Percentiles rank a stretch among this genome's conserved stretches.
These are phyloP conservation scores for Penicillium crustosum DNA, from an alignment of 2,329 filamentous ascomycete genomes.

Conservation along the genomic window DNA sequence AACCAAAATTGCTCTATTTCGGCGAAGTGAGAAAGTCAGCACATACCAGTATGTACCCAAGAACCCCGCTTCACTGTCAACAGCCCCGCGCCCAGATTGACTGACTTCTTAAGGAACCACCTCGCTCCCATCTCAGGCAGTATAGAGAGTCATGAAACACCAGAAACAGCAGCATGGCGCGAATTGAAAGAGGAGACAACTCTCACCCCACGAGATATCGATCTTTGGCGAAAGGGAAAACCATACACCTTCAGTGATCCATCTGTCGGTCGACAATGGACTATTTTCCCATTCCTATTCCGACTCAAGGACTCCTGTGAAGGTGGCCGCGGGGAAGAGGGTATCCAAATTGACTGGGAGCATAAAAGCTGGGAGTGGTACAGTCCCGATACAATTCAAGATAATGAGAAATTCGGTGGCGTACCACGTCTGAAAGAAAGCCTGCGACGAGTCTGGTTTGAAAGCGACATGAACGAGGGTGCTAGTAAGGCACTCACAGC, in stretches of 20 bases:
- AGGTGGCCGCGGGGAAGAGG: slow-evolving; percentile 40
- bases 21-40: slow-evolving; percentile 58
- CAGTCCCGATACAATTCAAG: slow-evolving; percentile 52
- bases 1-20: slow-evolving; percentile 60
- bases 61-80: background rate
- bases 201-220: slow-evolving; percentile 50
- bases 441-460: slow-evolving; percentile 60
- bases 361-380: slow-evolving; percentile 61
- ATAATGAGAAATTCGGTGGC: slow-evolving; percentile 49
- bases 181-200: slow-evolving; percentile 64
- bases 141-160: slow-evolving; percentile 56
- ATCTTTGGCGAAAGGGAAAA: slow-evolving; percentile 58
- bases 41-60: slow-evolving; percentile 55
- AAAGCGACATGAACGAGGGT: slow-evolving; percentile 49
- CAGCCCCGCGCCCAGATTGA: background rate
- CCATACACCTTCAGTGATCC: slow-evolving; percentile 59
- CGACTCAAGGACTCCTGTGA: slow-evolving; percentile 40
- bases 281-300: slow-evolving; percentile 62
- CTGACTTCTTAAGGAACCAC: slow-evolving; percentile 44
- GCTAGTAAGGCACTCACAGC: slow-evolving; percentile 50
- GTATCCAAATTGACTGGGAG: slow-evolving; percentile 62
- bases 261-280: slow-evolving; percentile 59
- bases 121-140: slow-evolving; percentile 63
- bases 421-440: slow-evolving; percentile 61
- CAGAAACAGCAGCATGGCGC: slow-evolving; percentile 60